phyloP scores from a whole-genome alignment of 441 rosid genomes.

The Erodium texanum region DNA sequence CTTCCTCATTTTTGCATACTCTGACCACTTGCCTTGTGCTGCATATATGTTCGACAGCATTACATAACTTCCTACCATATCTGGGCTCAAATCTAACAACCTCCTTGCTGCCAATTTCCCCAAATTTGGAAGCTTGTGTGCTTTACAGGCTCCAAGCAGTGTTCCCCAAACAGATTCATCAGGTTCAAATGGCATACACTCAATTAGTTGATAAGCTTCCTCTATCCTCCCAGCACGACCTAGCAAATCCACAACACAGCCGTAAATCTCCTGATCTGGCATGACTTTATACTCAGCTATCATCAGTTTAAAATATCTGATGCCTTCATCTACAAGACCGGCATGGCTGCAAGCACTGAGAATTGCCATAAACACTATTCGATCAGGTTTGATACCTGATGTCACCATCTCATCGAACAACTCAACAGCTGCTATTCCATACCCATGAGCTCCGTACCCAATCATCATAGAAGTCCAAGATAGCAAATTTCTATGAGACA shows the following conservation, averaged over 20 bases:
- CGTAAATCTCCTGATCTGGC: constrained; percentile 59
- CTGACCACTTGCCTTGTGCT: constrained; percentile 69
- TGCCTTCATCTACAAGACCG: constrained; percentile 73
- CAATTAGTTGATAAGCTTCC: constrained; percentile 66
- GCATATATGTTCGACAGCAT: constrained; percentile 68
- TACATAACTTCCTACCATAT: constrained; percentile 53
- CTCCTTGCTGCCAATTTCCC: constrained; percentile 60
- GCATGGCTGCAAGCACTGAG: constrained; percentile 84
- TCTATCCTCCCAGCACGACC: constrained; percentile 76
- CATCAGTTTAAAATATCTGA: constrained; percentile 59
- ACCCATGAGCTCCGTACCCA: constrained; percentile 82
- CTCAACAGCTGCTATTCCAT: constrained; percentile 54
- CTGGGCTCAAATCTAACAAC: constrained; percentile 52
- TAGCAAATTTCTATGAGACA: constrained; percentile 43
- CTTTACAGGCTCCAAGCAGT: constrained; percentile 74
- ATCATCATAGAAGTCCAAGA: constrained; percentile 98
- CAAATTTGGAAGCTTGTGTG: constrained; percentile 37
- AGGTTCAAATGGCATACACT: constrained; percentile 60
- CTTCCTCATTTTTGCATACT: constrained; percentile 61
- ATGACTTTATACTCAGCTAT: constrained; percentile 32
- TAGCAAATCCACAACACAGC: constrained; percentile 79
- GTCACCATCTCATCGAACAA: constrained; percentile 72
- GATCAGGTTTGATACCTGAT: constrained; percentile 62
- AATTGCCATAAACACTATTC: constrained; percentile 73
- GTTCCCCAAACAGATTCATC: constrained; percentile 81